A percentile compares a stretch with the other conserved stretches of the same genome.
Evolutionary conservation across 352 stramenopile species (phyloP).

Genomic region (Globisporangium paddicum): DNA sequence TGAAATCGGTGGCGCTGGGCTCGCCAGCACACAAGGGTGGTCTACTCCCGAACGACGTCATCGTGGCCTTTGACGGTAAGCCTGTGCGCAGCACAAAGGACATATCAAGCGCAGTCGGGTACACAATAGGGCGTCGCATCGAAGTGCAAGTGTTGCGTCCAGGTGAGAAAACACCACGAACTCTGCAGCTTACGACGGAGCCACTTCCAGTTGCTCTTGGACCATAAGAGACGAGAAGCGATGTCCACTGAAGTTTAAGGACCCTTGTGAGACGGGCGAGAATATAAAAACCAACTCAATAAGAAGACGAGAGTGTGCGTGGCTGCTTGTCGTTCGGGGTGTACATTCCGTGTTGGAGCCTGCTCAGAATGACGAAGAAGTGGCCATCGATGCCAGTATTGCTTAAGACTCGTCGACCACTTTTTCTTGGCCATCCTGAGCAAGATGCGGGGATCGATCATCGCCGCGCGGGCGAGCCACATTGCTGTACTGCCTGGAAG

Average conservation of each 20-base stretch:
- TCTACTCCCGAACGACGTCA: conserved; percentile 66
- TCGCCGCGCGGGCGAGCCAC: too few relatives aligned
- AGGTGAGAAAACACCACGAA: conserved; percentile 37
- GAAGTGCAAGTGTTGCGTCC: conserved; percentile 58
- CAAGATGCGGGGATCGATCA: too few relatives aligned
- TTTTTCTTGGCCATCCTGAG: too few relatives aligned
- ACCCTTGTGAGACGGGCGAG: not conserved
- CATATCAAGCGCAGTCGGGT: conserved; percentile 63
- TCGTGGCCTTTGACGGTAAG: conserved; percentile 75
- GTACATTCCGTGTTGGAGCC: too few relatives aligned
- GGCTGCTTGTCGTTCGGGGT: too few relatives aligned
- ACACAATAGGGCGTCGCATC: conserved; percentile 67
- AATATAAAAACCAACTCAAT: not conserved
- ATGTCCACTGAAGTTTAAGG: too few relatives aligned
- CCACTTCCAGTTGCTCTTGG: conserved; percentile 39
- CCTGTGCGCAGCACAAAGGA: conserved; percentile 69
- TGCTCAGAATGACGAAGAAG: too few relatives aligned
- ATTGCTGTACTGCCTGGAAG: too few relatives aligned
- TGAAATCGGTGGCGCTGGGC: conserved; percentile 72
- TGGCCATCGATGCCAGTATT: too few relatives aligned
- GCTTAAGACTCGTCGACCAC: too few relatives aligned
- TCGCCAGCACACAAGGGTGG: conserved; percentile 80
- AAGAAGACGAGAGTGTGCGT: too few relatives aligned
- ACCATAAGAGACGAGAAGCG: not conserved
- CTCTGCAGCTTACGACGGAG: conserved; percentile 58